phyloP scores from a whole-genome alignment of 768 basidiomycete genomes.

The Mycena epipterygia region DNA sequence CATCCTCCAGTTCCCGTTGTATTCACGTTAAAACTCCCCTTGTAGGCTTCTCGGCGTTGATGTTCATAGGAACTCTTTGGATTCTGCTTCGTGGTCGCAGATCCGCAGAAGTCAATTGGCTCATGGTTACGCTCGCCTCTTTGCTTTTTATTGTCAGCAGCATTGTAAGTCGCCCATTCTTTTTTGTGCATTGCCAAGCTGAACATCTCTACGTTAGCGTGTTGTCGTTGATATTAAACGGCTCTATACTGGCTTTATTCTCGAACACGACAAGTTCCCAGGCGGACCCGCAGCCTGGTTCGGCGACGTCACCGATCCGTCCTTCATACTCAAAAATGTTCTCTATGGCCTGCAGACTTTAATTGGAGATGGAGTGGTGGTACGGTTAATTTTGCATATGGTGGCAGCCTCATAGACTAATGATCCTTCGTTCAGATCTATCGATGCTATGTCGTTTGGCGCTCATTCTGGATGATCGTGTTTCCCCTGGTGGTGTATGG shows the following conservation, averaged over 20 bases:
- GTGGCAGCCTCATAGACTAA: not conserved
- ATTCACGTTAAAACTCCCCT: no score
- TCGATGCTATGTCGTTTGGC: slow-evolving; percentile 48
- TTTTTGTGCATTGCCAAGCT: not conserved
- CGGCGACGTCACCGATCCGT: slow-evolving; percentile 39
- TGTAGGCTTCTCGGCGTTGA: slow-evolving; percentile 51
- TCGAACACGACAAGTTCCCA: slow-evolving; percentile 31
- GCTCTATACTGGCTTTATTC: slow-evolving; percentile 42
- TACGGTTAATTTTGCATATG: not conserved
- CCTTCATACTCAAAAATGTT: slow-evolving; percentile 43
- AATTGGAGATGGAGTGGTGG: slow-evolving; percentile 29
- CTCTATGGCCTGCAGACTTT: slow-evolving; percentile 41
- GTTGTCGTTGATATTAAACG: slow-evolving; percentile 41
- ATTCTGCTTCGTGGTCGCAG: slow-evolving; percentile 29
- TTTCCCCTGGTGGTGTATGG: slow-evolving; percentile 48
- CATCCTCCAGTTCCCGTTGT: not conserved
- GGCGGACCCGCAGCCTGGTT: slow-evolving; percentile 42
- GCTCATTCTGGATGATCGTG: slow-evolving; percentile 40
- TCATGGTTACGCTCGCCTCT: slow-evolving; percentile 39
- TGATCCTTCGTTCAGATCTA: slow-evolving; percentile 19
- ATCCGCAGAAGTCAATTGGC: slow-evolving; percentile 31
- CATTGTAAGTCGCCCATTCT: slow-evolving; percentile 36
- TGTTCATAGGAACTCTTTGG: slow-evolving; percentile 48
- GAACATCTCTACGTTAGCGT: slow-evolving; percentile 37
- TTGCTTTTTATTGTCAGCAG: slow-evolving; percentile 46